Base-by-base conservation (phyloP, 2,329 filamentous ascomycete species). In the Penicillium brevicompactum region DNA sequence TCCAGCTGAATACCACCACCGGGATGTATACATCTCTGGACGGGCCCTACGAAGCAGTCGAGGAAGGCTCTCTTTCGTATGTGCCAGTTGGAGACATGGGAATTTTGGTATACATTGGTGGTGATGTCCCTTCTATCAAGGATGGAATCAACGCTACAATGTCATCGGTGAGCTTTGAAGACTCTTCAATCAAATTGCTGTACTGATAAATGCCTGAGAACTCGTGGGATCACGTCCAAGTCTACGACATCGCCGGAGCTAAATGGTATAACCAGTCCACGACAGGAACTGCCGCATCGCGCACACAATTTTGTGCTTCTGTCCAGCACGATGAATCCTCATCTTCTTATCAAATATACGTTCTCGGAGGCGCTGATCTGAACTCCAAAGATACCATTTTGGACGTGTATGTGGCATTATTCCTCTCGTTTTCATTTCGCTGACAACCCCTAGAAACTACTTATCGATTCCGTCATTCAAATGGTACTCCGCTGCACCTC, bases 181-280 rank as follows among this genome's bases (percentile, higher is more conserved):
- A 21, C 1, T 18, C 6, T 22, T 8, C 11, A 24, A n/a, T 27
- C 3, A 27, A 34, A 27, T 9, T 8, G 7, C 14, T 5, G 24
- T 38, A 27, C 21, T 47, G 22, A 47, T 38, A 4, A 6, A 22
- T 6, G 31, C 9, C 4, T 4, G 31, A 60, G 58, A 62, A 58
- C 24, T 27, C 45, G 16, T 62, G 58, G 55, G 44, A 56, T 27
- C 45, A 53, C 41, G 58, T 58, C 7, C 50, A 58, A 22, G 37
- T 62, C 2, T 61, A 58, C 22, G 60, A 61, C 21, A 56, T 61
- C 16, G 58, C 56, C 10, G 38, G 34, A 9, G 52, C 27, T 7
- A 59, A 49, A 31, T 62, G 60, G 58, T 61, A 61, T 30, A 62
- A 62, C 5, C 60, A 62, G 32, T 53, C 58, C 11, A 62, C 60